Conservation (phyloP, 306 rosid species). For the Fragaria nilgerrensis region DNA sequence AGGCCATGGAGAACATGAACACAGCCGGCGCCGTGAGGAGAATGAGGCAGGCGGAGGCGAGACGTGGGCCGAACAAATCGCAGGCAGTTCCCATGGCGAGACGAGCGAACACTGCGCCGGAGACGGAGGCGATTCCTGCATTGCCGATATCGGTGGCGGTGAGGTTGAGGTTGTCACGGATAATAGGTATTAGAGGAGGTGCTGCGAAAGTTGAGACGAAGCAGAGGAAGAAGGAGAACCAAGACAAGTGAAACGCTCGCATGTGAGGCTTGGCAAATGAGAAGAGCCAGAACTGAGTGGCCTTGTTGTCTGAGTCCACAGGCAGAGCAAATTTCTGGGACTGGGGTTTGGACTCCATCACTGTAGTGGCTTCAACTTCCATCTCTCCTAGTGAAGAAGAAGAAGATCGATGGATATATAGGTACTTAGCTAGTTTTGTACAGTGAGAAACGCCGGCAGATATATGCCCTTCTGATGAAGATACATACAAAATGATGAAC, state of each 20-base stretch:
- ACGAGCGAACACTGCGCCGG: slow-evolving; percentile 81
- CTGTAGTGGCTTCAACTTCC: slow-evolving; percentile 34
- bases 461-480: background rate
- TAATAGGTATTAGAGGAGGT: slow-evolving; percentile 73
- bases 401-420: too few relatives aligned
- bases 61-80: slow-evolving; percentile 76
- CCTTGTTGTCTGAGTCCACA: slow-evolving; percentile 81
- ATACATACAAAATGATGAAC: background rate
- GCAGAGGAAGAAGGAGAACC: slow-evolving; percentile 79
- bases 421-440: background rate
- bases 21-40: slow-evolving; percentile 72
- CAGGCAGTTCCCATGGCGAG: slow-evolving; percentile 86
- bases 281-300: slow-evolving; percentile 62
- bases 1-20: slow-evolving; percentile 49
- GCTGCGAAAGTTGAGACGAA: slow-evolving; percentile 80
- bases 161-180: slow-evolving; percentile 81
- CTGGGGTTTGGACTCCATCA: slow-evolving; percentile 19
- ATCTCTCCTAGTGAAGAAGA: slow-evolving; percentile 10
- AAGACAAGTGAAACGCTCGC: slow-evolving; percentile 82
- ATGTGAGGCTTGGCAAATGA: slow-evolving; percentile 77
- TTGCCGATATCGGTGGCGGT: slow-evolving; percentile 89
- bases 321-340: slow-evolving; percentile 46
- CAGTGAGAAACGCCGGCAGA: background rate
- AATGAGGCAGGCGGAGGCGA: slow-evolving; percentile 65
- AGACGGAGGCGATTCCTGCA: slow-evolving; percentile 86